Percentiles rank a stretch among this genome's conserved stretches.
Evolutionary conservation across 441 rosid species (phyloP).

Genomic region (Lepidium campestre): DNA sequence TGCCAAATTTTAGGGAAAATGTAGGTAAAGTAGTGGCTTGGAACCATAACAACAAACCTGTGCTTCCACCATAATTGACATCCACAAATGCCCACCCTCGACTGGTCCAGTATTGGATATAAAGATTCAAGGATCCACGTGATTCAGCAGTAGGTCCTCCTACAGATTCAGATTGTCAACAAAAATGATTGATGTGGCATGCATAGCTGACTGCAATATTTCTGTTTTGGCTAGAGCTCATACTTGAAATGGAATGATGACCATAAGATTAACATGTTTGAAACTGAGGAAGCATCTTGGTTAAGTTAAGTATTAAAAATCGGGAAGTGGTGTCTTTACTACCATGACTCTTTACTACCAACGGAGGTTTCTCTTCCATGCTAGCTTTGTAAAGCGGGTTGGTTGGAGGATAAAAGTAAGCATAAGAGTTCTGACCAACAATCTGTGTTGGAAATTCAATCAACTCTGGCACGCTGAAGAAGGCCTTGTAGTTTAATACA

Average conservation of each 20-base stretch:
- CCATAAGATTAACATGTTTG: neutral
- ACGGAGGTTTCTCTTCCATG: slow-evolving; percentile 75
- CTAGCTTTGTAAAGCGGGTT: slow-evolving; percentile 59
- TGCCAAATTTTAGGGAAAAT: neutral
- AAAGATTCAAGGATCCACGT: slow-evolving; percentile 57
- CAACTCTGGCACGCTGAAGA: slow-evolving; percentile 78
- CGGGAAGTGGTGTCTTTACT: neutral
- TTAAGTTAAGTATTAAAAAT: neutral
- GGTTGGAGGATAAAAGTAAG: slow-evolving; percentile 77
- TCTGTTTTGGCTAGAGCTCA: neutral
- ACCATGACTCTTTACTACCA: slow-evolving; percentile 90
- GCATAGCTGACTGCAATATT: neutral
- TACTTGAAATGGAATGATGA: neutral
- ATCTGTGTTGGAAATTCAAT: slow-evolving; percentile 86
- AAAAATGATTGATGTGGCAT: neutral
- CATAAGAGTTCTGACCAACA: slow-evolving; percentile 82
- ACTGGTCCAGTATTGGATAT: slow-evolving; percentile 91
- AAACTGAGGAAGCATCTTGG: neutral
- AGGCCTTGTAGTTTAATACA: slow-evolving; percentile 50
- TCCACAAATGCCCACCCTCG: slow-evolving; percentile 95
- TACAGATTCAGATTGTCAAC: slow-evolving; percentile 25
- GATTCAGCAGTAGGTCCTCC: slow-evolving; percentile 88
- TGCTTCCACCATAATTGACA: slow-evolving; percentile 98
- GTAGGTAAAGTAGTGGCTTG: neutral
- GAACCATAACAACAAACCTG: slow-evolving; percentile 50